Conservation (phyloP, 164 flowering plant species). For the Piper longum region DNA sequence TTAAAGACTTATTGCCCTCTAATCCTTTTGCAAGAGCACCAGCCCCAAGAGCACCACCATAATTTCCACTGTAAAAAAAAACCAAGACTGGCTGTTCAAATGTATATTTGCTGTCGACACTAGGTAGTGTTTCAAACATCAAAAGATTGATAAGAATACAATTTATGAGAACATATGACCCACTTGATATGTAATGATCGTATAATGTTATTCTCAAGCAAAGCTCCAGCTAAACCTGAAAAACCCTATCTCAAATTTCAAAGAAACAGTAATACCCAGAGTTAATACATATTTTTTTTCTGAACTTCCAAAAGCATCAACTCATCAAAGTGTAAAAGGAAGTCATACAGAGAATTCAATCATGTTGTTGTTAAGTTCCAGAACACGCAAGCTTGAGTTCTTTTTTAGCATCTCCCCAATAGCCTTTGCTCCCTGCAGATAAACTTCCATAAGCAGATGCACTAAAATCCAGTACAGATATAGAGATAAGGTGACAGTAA, state of each 20-base stretch:
- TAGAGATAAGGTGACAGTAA: background rate
- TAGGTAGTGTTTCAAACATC: background rate
- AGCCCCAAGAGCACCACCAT: constrained; percentile 92
- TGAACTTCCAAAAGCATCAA: background rate
- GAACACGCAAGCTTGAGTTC: constrained; percentile 53
- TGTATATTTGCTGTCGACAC: background rate
- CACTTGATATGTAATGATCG: constrained; percentile 65
- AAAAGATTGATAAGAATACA: background rate
- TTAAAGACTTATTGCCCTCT: constrained; percentile 77
- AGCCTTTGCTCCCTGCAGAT: constrained; percentile 82
- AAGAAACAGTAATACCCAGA: constrained; percentile 1
- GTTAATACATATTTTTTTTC: too few species aligned
- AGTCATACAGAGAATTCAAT: constrained; percentile 87
- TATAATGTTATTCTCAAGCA: constrained; percentile 66
- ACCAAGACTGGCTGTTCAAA: too few species aligned
- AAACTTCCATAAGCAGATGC: constrained; percentile 2
- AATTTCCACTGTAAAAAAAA: constrained; percentile 57
- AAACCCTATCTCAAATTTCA: constrained; percentile 73
- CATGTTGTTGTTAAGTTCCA: constrained; percentile 86
- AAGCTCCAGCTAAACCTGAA: constrained; percentile 76
- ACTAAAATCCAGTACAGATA: background rate
- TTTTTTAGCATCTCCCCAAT: constrained; percentile 81
- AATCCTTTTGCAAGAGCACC: constrained; percentile 87
- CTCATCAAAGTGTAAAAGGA: constrained; percentile 3
- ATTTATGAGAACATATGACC: constrained; percentile 17